These are phyloP conservation scores for Biscogniauxia mediterranea DNA, from an alignment of 2,329 filamentous ascomycete genomes.

Conservation along the genomic window DNA sequence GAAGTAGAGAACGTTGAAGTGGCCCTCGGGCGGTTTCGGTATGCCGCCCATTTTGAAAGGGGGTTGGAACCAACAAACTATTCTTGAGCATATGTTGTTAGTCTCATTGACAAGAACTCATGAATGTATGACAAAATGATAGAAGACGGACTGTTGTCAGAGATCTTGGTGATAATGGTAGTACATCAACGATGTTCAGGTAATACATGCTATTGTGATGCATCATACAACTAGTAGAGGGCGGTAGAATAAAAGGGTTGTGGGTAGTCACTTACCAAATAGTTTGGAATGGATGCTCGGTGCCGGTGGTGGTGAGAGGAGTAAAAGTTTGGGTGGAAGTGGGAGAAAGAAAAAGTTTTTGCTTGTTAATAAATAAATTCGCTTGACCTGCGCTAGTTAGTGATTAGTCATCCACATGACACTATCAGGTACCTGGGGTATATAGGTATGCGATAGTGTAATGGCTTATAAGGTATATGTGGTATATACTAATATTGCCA, in stretches of 20 bases:
- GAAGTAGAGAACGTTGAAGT: conserved; percentile 82
- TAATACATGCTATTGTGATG: conserved; percentile 56
- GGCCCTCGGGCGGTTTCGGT: conserved; percentile 53
- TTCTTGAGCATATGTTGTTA: conserved; percentile 10
- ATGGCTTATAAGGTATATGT: no score
- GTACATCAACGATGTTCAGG: conserved; percentile 56
- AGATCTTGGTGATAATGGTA: conserved; percentile 68
- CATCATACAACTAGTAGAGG: conserved; percentile 46
- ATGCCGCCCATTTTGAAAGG: conserved; percentile 34
- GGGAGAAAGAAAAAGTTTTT: conserved; percentile 3
- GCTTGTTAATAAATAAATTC: neutral
- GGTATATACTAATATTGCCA: no score
- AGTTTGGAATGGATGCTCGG: neutral
- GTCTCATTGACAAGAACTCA: conserved; percentile 7
- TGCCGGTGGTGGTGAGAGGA: conserved; percentile 1
- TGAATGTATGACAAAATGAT: conserved; percentile 13
- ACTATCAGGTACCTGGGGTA: neutral
- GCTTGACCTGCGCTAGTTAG: neutral
- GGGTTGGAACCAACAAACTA: neutral
- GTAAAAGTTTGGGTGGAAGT: conserved; percentile 1
- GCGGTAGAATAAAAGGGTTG: conserved; percentile 2
- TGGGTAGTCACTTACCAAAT: conserved; percentile 17
- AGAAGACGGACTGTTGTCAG: conserved; percentile 47
- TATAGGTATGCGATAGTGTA: no score
- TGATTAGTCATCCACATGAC: neutral